Conservation (phyloP, 1,284 basidiomycete species). For the Peniophora sp. region DNA sequence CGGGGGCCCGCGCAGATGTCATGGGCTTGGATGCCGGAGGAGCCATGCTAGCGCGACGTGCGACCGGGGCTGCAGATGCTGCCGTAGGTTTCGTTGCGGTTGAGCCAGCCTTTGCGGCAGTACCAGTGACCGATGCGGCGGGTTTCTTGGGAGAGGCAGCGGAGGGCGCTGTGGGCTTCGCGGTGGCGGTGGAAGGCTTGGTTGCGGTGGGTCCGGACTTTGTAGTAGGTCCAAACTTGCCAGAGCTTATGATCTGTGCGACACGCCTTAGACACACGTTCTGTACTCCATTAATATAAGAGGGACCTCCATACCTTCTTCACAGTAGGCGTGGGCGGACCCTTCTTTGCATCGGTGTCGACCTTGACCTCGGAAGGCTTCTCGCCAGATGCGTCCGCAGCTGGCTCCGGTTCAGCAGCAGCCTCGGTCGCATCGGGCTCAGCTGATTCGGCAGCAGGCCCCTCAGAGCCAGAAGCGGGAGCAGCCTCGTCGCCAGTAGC, state of each 20-base stretch:
- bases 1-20: constrained; percentile 25
- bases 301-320: constrained; percentile 47
- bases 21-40: constrained; percentile 25
- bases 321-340: constrained; percentile 43
- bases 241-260: constrained; percentile 53
- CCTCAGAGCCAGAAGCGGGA: neutral
- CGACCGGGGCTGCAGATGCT: constrained; percentile 11
- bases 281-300: constrained; percentile 4
- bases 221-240: constrained; percentile 55
- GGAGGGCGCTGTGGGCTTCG: constrained; percentile 13
- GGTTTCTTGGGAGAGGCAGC: constrained; percentile 16
- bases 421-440: neutral
- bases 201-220: constrained; percentile 43
- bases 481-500: neutral
- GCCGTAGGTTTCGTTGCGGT: constrained; percentile 23
- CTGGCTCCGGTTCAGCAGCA: neutral
- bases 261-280: constrained; percentile 17
- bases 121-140: constrained; percentile 13
- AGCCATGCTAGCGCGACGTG: constrained; percentile 20
- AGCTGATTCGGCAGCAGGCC: neutral
- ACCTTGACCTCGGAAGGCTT: neutral
- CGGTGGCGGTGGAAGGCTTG: constrained; percentile 18
- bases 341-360: constrained; percentile 5
- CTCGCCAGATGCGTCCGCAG: neutral
- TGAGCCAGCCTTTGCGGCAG: constrained; percentile 33